Percentiles rank a stretch among this genome's conserved stretches.
Conservation (phyloP, 345 rosid genomes). For the Draba incana region DNA sequence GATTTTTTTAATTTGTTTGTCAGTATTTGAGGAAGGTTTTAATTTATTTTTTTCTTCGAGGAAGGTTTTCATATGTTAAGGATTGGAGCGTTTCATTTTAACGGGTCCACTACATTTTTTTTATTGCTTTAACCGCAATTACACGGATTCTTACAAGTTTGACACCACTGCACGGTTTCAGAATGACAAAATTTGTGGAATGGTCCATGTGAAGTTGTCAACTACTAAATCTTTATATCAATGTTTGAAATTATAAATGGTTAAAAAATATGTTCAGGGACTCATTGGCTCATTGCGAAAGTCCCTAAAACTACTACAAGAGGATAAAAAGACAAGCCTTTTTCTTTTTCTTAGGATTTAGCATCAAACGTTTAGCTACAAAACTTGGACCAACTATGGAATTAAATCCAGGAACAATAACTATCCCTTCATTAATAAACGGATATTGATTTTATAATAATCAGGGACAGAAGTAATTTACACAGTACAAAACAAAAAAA, state of each 20-base stretch:
- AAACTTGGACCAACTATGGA: neutral
- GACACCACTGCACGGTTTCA: neutral
- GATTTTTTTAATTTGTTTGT: neutral
- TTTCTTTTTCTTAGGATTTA: too few relatives aligned
- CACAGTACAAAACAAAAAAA: neutral
- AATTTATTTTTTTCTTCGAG: too few relatives aligned
- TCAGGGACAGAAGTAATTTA: neutral
- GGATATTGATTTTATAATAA: neutral
- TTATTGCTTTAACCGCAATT: neutral
- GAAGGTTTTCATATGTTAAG: neutral
- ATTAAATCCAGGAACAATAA: neutral
- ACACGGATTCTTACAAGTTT: neutral
- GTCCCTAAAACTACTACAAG: too few relatives aligned
- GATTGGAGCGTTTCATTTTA: neutral
- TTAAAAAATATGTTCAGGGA: too few relatives aligned
- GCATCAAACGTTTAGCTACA: too few relatives aligned
- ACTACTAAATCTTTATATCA: too few relatives aligned
- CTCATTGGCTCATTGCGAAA: too few relatives aligned
- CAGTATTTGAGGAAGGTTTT: neutral
- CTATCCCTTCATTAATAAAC: neutral
- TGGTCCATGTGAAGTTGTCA: too few relatives aligned
- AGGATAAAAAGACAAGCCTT: too few relatives aligned
- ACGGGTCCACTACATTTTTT: neutral
- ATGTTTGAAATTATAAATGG: too few relatives aligned
- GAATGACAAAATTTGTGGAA: neutral